A percentile compares a stretch with the other conserved stretches of the same genome.
These are phyloP conservation scores for Pecoramyces ruminantium DNA, from an alignment of 192 early-diverging fungal species.

Conservation along the genomic window DNA sequence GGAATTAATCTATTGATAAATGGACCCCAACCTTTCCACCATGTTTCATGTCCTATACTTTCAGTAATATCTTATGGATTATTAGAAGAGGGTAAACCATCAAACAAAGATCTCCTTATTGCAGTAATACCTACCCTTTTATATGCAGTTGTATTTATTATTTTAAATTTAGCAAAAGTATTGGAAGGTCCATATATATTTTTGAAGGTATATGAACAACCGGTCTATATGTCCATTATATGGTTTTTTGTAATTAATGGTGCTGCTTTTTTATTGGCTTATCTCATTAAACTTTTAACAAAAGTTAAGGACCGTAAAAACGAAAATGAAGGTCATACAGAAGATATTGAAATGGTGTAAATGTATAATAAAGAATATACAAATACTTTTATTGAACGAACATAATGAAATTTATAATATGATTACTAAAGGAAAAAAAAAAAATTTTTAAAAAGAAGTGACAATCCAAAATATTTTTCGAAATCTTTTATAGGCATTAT, in stretches of 20 bases:
- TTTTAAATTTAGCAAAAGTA: background rate
- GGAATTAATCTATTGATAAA: too few relatives aligned
- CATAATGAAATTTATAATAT: too few relatives aligned
- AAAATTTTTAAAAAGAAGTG: too few relatives aligned
- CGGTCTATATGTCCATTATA: background rate
- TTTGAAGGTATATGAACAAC: background rate
- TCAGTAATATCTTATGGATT: background rate
- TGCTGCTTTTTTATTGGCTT: background rate
- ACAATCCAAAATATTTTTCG: too few relatives aligned
- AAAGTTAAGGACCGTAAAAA: too few relatives aligned
- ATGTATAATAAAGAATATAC: too few relatives aligned
- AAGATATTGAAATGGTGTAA: too few relatives aligned
- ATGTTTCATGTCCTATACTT: background rate
- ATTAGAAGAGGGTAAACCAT: background rate
- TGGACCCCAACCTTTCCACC: background rate
- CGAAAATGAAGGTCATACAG: too few relatives aligned
- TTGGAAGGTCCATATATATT: background rate
- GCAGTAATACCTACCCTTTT: background rate
- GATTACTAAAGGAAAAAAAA: too few relatives aligned
- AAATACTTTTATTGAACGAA: too few relatives aligned
- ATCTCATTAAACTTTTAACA: too few relatives aligned
- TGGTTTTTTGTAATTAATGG: background rate
- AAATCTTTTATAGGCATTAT: too few relatives aligned
- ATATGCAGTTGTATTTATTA: background rate
- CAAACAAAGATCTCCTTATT: background rate